Conservation (phyloP, 1,284 basidiomycete species). For the Cystobasidium pallidum region DNA sequence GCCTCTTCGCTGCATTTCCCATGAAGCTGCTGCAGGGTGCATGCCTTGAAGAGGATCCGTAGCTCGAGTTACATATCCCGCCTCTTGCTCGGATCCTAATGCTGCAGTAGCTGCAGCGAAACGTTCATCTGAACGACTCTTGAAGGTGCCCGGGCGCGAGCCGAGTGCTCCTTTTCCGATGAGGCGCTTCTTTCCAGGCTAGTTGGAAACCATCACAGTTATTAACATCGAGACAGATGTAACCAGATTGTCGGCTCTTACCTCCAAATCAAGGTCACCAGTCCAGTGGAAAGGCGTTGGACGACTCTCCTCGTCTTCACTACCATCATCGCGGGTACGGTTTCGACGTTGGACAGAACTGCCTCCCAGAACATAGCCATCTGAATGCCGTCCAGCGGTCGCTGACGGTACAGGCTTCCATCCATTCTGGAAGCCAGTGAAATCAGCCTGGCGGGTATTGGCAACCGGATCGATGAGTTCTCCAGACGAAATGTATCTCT, state of each 20-base stretch:
- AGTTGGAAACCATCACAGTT: too few relatives aligned
- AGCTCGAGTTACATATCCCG: constrained; percentile 1
- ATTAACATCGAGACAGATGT: too few relatives aligned
- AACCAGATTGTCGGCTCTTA: too few relatives aligned
- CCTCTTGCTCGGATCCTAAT: neutral
- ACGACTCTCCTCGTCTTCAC: neutral
- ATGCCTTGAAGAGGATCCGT: constrained; percentile 15
- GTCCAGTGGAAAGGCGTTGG: constrained; percentile 24
- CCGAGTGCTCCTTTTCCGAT: constrained; percentile 25
- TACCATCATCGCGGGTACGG: neutral
- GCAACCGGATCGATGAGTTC: constrained; percentile 4
- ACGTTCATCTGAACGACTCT: constrained; percentile 26
- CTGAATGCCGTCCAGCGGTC: neutral
- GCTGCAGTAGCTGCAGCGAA: constrained; percentile 30
- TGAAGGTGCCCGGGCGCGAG: constrained; percentile 3
- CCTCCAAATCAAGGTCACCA: constrained; percentile 4
- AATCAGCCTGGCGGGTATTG: neutral
- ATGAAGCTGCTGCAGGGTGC: constrained; percentile 19
- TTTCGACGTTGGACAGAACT: neutral
- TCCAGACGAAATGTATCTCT: constrained; percentile 13
- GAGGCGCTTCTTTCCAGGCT: constrained; percentile 2
- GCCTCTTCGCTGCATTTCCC: constrained; percentile 20
- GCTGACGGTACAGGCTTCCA: constrained; percentile 8
- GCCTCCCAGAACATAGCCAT: constrained; percentile 11
- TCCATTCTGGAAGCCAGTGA: constrained; percentile 27